phyloP scores from a whole-genome alignment of 768 basidiomycete species.

The Ramaria sp. region DNA sequence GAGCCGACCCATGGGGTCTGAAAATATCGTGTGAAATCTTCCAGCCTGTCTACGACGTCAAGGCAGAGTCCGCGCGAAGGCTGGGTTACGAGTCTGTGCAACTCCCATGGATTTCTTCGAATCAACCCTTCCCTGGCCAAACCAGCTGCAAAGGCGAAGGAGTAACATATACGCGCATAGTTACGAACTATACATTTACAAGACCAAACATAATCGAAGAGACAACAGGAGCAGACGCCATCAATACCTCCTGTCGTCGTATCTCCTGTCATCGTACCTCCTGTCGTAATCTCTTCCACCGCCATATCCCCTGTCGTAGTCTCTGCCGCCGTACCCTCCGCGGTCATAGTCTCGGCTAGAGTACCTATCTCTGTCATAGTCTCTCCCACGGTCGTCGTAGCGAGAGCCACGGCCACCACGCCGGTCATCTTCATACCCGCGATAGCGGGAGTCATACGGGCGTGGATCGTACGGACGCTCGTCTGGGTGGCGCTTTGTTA shows the following conservation, averaged over 20 bases:
- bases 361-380: slow-evolving; percentile 21
- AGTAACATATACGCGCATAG: neutral
- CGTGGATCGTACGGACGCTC: slow-evolving; percentile 88
- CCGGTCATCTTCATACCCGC: slow-evolving; percentile 46
- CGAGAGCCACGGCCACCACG: slow-evolving; percentile 27
- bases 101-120: no score
- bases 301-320: slow-evolving; percentile 25
- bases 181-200: neutral
- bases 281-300: slow-evolving; percentile 14
- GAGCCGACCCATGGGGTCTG: no score
- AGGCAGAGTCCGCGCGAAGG: no score
- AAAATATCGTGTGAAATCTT: no score
- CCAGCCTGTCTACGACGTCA: no score
- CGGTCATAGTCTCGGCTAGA: slow-evolving; percentile 17
- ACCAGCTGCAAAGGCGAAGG: neutral
- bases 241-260: slow-evolving; percentile 36
- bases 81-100: no score
- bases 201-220: slow-evolving; percentile 10
- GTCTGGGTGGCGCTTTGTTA: slow-evolving; percentile 26
- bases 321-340: slow-evolving; percentile 14
- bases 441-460: slow-evolving; percentile 84
- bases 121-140: no score
- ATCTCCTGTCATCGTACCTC: slow-evolving; percentile 22
- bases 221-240: slow-evolving; percentile 16
- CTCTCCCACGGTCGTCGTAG: slow-evolving; percentile 34